These are phyloP conservation scores for Fagus crenata DNA, from an alignment of 306 rosid species.

Conservation along the genomic window DNA sequence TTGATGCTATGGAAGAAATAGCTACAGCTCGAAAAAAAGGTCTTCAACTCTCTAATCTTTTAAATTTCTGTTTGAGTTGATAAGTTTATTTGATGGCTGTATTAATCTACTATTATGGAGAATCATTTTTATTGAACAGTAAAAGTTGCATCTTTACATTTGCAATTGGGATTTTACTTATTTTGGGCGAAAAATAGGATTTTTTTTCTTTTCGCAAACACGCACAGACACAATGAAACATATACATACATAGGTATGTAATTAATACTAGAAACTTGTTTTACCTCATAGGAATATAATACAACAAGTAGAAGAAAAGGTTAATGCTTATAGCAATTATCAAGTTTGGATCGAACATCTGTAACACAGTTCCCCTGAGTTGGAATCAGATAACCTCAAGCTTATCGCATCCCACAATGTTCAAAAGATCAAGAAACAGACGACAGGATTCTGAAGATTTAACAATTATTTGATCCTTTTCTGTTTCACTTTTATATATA, in stretches of 20 bases:
- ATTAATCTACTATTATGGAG: neutral
- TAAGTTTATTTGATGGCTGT: neutral
- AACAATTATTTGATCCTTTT: neutral
- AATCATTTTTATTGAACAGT: neutral
- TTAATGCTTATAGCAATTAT: neutral
- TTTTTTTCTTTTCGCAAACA: neutral
- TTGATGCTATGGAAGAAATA: conserved; percentile 94
- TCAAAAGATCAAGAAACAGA: neutral
- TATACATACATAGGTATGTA: too few relatives aligned
- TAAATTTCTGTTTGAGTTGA: neutral
- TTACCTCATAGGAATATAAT: neutral
- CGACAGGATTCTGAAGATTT: neutral
- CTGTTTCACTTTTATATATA: too few relatives aligned
- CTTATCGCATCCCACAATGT: too few relatives aligned
- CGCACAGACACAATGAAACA: too few relatives aligned
- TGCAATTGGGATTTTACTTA: neutral
- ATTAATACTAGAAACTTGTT: neutral
- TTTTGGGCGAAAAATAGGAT: neutral
- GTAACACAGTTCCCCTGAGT: too few relatives aligned
- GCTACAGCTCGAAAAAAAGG: conserved; percentile 90
- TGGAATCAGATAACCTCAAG: too few relatives aligned
- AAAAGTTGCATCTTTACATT: conserved; percentile 3
- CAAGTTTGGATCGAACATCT: neutral
- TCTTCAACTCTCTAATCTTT: conserved; percentile 31
- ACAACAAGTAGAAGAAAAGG: neutral